Evolutionary conservation across 192 early-diverging fungal species (phyloP).

Genomic region (Haplosporangium gracile): DNA sequence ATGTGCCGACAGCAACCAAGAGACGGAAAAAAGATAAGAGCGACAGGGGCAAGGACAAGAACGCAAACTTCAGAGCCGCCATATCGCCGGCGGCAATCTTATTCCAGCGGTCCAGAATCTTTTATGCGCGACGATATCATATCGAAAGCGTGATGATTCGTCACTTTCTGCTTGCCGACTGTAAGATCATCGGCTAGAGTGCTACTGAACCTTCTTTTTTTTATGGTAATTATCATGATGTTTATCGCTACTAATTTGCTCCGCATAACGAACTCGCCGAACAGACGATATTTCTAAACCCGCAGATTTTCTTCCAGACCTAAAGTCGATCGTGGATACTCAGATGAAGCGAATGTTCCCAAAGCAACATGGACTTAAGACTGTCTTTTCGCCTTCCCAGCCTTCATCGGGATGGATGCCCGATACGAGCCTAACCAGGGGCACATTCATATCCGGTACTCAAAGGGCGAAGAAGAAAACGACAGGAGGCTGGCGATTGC

Average conservation of each 20-base stretch:
- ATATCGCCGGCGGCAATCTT: constrained; percentile 12
- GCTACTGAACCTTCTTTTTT: no score
- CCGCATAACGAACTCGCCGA: neutral
- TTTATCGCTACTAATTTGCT: neutral
- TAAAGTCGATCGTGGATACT: neutral
- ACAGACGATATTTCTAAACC: neutral
- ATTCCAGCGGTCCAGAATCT: constrained; percentile 25
- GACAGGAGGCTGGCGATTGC: constrained; percentile 25
- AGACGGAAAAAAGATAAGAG: neutral
- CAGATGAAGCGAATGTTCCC: constrained; percentile 36
- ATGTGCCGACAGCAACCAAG: neutral
- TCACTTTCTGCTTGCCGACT: constrained; percentile 16
- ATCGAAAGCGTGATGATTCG: constrained; percentile 23
- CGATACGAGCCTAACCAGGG: neutral
- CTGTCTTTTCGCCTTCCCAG: neutral
- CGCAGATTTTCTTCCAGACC: neutral
- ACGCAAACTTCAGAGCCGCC: neutral
- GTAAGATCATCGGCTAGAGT: neutral
- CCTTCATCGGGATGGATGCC: neutral
- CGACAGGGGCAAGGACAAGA: neutral
- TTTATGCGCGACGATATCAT: constrained; percentile 30
- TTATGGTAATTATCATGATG: no score
- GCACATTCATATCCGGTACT: neutral
- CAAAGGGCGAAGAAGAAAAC: neutral
- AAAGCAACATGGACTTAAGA: constrained; percentile 29